Base-by-base conservation (phyloP, 148 eudicot species). In the Polygonum maritimum region DNA sequence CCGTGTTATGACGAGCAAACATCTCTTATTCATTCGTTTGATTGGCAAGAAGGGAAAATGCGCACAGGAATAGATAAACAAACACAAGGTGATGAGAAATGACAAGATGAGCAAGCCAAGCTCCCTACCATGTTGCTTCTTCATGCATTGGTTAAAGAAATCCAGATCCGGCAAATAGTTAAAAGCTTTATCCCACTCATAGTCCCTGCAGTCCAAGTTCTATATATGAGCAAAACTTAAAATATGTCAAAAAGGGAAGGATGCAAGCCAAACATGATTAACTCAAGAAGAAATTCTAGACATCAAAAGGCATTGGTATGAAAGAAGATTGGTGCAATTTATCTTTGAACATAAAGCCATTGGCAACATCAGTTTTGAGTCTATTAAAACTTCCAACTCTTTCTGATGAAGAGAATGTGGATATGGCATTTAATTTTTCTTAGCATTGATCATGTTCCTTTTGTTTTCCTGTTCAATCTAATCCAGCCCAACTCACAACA, bases 171-270 rank as follows among this genome's bases (percentile, higher is more conserved):
- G 41, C 9, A 84, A 78, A 80, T 89, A 95, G 73, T 95, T 86
- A 77, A 95, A 95, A n/a, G 98, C 96, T 41, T 82, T 84, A 47
- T 87, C 75, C 88, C 96, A 84, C 81, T 92, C 98, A 73, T 77
- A 79, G 51, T 89, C 80, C 87, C 97, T 92, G 79, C 4, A 85
- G 77, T 72, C 38, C 52, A 44, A 72, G 14, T 21, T 48, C 75
- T 26, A 71, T 2, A 71, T 39, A 71, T 71, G 2, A 71, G 33
- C 41, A 33, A 62, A 9, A 39, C 69, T 62, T 62, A 2, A 22
- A 22, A 21, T 57, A 21, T 57, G 31, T 57, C 16, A 31, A 22
- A 26, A 26, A 13, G 48, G 21, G 1, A 67, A 39, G 14, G 48
- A 70, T 62, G 8, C 16, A 70, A 45, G 33, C 26, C 8, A 71